Percentiles rank a stretch among this genome's conserved stretches.
phyloP scores from a whole-genome alignment of 139 green algal species.

The Tetratostichococcus sp. region DNA sequence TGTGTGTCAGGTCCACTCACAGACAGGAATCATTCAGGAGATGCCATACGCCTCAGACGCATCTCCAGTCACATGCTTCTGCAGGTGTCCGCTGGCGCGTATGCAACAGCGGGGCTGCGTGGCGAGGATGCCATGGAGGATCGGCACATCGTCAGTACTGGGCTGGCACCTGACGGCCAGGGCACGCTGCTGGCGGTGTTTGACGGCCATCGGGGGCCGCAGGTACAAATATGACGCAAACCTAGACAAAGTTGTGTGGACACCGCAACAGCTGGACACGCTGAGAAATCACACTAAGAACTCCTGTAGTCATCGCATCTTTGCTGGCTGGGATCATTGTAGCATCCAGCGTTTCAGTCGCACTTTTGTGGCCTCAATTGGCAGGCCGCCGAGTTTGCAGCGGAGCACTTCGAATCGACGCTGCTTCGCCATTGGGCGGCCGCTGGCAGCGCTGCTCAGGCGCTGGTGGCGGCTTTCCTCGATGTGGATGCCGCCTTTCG shows the following conservation, averaged over 20 bases:
- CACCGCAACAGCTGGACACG: too few species aligned
- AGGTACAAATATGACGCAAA: too few species aligned
- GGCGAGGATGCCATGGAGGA: constrained; percentile 79
- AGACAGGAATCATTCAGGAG: too few species aligned
- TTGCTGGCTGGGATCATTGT: too few species aligned
- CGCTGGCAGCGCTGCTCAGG: constrained; percentile 7
- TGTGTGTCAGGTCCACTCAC: too few species aligned
- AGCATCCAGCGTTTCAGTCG: background rate
- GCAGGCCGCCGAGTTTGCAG: constrained; percentile 53
- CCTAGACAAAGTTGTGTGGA: too few species aligned
- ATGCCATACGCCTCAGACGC: too few species aligned
- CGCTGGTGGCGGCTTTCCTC: constrained; percentile 38
- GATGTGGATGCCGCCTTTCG: constrained; percentile 42
- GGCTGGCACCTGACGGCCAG: background rate
- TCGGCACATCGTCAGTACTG: constrained; percentile 38
- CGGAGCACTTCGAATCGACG: constrained; percentile 26
- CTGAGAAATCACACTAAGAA: too few species aligned
- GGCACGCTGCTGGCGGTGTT: constrained; percentile 63
- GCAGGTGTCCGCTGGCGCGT: constrained; percentile 32
- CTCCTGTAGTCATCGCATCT: too few species aligned
- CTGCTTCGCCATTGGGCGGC: constrained; percentile 22
- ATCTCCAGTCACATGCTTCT: background rate
- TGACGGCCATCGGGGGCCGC: constrained; percentile 72
- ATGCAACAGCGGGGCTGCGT: constrained; percentile 29
- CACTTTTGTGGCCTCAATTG: too few species aligned